phyloP scores from a whole-genome alignment of 768 basidiomycete species.

The Naganishia randhawae region DNA sequence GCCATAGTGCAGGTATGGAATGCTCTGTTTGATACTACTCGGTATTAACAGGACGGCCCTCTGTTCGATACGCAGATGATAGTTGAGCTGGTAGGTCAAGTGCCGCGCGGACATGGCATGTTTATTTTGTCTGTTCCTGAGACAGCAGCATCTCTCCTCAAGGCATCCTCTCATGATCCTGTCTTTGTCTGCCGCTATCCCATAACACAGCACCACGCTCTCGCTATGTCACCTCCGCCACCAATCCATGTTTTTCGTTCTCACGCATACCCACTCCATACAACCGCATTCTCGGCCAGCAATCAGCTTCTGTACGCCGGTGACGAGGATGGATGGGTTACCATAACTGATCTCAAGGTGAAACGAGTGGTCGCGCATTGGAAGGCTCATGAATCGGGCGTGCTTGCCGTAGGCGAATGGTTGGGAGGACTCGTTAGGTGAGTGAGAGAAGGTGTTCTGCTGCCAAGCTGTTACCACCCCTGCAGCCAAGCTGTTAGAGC shows the following conservation, averaged over 20 bases:
- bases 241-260: conserved; percentile 73
- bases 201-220: background rate
- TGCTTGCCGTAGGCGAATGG: conserved; percentile 78
- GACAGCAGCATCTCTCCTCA: background rate
- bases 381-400: conserved; percentile 66
- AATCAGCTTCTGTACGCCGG: conserved; percentile 83
- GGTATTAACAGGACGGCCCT: background rate
- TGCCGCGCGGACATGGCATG: background rate
- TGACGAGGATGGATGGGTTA: conserved; percentile 72
- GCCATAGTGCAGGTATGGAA: conserved; percentile 61
- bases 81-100: background rate
- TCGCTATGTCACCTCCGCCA: conserved; percentile 28
- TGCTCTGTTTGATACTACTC: background rate
- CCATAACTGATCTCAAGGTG: conserved; percentile 69
- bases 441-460: conserved; percentile 45
- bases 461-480: background rate
- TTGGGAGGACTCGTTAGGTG: conserved; percentile 69
- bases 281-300: conserved; percentile 63
- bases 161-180: background rate
- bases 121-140: conserved; percentile 10
- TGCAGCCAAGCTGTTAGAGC: too few species aligned
- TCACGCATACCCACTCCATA: conserved; percentile 64
- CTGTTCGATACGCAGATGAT: too few species aligned
- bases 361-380: conserved; percentile 71
- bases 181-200: background rate